Evolutionary conservation across 352 stramenopile species (phyloP).

Genomic region (Pythium aphanidermatum): DNA sequence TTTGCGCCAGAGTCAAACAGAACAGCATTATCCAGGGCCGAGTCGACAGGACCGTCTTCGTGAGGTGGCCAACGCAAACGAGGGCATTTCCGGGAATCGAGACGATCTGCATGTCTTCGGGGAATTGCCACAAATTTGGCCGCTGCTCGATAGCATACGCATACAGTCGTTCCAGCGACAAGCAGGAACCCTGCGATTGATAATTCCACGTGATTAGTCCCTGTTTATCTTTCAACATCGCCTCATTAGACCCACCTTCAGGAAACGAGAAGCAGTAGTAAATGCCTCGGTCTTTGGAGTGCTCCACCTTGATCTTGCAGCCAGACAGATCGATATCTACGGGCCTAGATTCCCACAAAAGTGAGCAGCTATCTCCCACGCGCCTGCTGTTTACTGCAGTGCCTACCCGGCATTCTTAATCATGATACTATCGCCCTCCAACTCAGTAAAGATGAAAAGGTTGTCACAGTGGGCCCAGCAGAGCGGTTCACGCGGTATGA

Average conservation of each 20-base stretch:
- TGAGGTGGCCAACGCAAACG: slow-evolving; percentile 17
- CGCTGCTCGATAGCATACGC: slow-evolving; percentile 13
- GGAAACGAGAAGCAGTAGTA: slow-evolving; percentile 21
- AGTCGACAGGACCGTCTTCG: slow-evolving; percentile 16
- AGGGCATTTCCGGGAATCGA: slow-evolving; percentile 20
- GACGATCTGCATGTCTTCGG: slow-evolving; percentile 5
- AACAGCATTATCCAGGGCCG: slow-evolving; percentile 7
- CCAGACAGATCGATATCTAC: slow-evolving; percentile 16
- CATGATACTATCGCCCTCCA: slow-evolving; percentile 19
- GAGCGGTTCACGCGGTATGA: slow-evolving; percentile 15
- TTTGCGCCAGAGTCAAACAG: slow-evolving; percentile 10
- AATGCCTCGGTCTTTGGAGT: slow-evolving; percentile 17
- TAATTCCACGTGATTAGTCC: not conserved
- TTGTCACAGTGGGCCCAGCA: slow-evolving; percentile 17
- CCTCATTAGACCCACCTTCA: slow-evolving; percentile 5
- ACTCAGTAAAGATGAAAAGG: slow-evolving; percentile 19
- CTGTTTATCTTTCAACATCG: not conserved
- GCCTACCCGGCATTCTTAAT: slow-evolving; percentile 18
- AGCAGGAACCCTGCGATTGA: slow-evolving; percentile 11
- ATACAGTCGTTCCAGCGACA: slow-evolving; percentile 16
- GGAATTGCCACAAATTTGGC: slow-evolving; percentile 17
- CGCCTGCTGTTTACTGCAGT: no score
- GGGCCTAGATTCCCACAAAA: not conserved
- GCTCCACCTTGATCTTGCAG: slow-evolving; percentile 14
- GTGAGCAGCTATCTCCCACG: no score